Base-by-base conservation (phyloP, 768 basidiomycete genomes). In the Paxillus rubicundulus region DNA sequence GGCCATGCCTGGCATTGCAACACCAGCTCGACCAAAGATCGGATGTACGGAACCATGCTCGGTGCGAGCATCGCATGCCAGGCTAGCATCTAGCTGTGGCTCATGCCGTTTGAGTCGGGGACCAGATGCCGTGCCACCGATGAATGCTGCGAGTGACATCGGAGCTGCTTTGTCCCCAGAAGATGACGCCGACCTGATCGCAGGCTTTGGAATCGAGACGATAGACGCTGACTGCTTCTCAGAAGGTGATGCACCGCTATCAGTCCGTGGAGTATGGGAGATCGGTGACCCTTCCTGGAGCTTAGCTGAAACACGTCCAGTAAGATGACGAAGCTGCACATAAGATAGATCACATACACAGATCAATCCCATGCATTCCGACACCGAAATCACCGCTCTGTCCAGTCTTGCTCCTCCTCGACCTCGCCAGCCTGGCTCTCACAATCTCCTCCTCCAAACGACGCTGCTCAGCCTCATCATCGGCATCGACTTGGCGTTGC, bases 121-220 rank as follows among this genome's bases (percentile, higher is more conserved):
- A 20, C 88, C 90, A 39, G 82, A 78, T 13, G 85, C 89, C 24
- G 76, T 80, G 7, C 90, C 89, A 34, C 90, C 90, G 58, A 92
- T 92, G 65, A 92, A 89, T 2, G 85, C 79, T 0, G 90, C 89
- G 24, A 92, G 77, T 2, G 90, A 92, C 9, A 87, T 82, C 10
- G 82, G 74, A 38, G 79, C 73, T 3, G 76, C 55, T 47, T 70
- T 76, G 42, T 14, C 10, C 17, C 59, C 57, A 5, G 54, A 49
- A 14, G 53, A 44, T 40, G 57, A 36, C 3, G 36, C 18, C 34
- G 48, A 13, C 27, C 59, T 64, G 4, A 52, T 39, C 47, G 57
- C 49, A 32, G 61, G 50, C 32, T 58, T 60, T 2, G 61, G 46
- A 5, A 56, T 27, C 9, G 57, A 28, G 14, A 42, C 32, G 6